A percentile compares a stretch with the other conserved stretches of the same genome.
phyloP scores from a whole-genome alignment of 2,329 filamentous ascomycete genomes.

The Penicillium sp. region DNA sequence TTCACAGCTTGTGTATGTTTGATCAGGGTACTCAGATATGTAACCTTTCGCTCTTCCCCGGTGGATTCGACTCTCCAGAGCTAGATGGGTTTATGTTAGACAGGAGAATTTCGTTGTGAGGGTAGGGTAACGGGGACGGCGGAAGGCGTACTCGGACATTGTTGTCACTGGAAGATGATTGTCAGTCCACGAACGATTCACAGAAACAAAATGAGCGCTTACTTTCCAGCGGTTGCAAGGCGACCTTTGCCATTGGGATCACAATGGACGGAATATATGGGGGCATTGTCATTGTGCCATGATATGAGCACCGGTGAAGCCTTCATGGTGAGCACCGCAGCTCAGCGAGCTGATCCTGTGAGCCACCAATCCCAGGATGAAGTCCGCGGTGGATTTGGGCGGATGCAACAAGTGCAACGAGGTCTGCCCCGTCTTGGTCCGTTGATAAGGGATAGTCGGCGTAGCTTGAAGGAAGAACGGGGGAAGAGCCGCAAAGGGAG shows the following conservation, averaged over 20 bases:
- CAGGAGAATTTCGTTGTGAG: conserved; percentile 12
- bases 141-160: conserved; percentile 80
- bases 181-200: conserved; percentile 12
- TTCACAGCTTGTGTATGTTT: conserved; percentile 98
- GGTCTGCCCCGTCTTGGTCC: conserved; percentile 8
- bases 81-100: conserved; percentile 52
- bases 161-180: conserved; percentile 60
- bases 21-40: conserved; percentile 83
- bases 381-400: conserved; percentile 6
- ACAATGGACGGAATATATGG: conserved; percentile 96
- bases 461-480: conserved; percentile 5
- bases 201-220: conserved; percentile 23
- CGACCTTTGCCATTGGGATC: conserved; percentile 88
- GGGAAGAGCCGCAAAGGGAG: background rate
- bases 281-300: conserved; percentile 97
- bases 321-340: conserved; percentile 66
- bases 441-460: conserved; percentile 6
- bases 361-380: conserved; percentile 4
- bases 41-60: conserved; percentile 82
- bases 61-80: conserved; percentile 87
- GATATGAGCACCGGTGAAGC: conserved; percentile 93
- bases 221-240: conserved; percentile 85
- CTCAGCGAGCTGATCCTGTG: conserved; percentile 26
- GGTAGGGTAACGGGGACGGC: conserved; percentile 18
- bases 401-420: conserved; percentile 11